phyloP scores from a whole-genome alignment of 2,329 filamentous ascomycete species.

The Neopestalotiopsis rosae region DNA sequence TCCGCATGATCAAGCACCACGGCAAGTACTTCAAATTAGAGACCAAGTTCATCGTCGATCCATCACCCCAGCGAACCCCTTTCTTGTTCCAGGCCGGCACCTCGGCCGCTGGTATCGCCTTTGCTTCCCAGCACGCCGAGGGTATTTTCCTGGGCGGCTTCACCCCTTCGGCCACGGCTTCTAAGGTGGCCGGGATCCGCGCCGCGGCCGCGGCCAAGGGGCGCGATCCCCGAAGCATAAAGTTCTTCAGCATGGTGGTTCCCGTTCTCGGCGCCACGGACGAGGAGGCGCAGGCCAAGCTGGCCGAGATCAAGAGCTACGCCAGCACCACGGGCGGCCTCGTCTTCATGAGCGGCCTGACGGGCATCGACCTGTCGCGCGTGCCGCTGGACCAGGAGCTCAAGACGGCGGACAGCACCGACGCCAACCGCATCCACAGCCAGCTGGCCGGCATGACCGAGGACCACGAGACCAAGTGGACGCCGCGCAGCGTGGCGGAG shows the following conservation, averaged over 20 bases:
- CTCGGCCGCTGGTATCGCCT: conserved; percentile 59
- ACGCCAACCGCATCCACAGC: conserved; percentile 56
- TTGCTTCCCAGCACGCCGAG: conserved; percentile 63
- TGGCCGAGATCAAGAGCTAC: conserved; percentile 55
- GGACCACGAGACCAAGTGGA: conserved; percentile 51
- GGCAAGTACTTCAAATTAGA: conserved; percentile 59
- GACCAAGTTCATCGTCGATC: conserved; percentile 54
- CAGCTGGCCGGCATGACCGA: conserved; percentile 54
- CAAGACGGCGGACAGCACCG: conserved; percentile 57
- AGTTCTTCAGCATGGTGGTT: conserved; percentile 58
- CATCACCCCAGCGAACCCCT: conserved; percentile 61
- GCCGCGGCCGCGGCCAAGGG: conserved; percentile 53
- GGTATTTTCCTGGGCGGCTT: conserved; percentile 63
- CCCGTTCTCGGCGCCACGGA: conserved; percentile 56
- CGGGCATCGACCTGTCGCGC: conserved; percentile 64
- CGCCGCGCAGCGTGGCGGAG: conserved; percentile 47
- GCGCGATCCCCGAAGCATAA: conserved; percentile 61
- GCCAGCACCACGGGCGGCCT: conserved; percentile 59
- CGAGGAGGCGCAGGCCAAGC: conserved; percentile 58
- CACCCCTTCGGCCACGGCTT: conserved; percentile 51
- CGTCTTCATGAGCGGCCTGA: conserved; percentile 62
- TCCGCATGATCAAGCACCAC: conserved; percentile 64
- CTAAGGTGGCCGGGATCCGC: conserved; percentile 58
- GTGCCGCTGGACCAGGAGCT: conserved; percentile 65
- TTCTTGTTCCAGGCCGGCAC: conserved; percentile 65